Evolutionary conservation across 208 protist genomes (phyloP).

Genomic region (Acanthamoeba culbertsoni): DNA sequence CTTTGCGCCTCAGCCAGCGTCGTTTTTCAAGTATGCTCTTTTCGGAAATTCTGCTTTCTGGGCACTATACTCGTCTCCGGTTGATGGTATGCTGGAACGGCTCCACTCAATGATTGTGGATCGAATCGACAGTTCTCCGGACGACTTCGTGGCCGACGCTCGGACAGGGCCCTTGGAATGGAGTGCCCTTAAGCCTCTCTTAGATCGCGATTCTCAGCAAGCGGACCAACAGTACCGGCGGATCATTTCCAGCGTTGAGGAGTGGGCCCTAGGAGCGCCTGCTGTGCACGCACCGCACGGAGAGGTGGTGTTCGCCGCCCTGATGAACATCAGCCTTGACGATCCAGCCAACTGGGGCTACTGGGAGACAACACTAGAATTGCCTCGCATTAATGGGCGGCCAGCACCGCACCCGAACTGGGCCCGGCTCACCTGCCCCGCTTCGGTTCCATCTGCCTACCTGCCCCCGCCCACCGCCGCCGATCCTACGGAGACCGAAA

Average conservation of each 20-base stretch:
- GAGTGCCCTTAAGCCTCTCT: neutral
- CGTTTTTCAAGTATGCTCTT: conserved; percentile 14
- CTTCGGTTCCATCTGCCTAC: neutral
- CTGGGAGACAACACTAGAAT: conserved; percentile 14
- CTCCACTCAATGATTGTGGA: neutral
- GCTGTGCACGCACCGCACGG: neutral
- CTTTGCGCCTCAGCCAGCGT: neutral
- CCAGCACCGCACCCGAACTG: neutral
- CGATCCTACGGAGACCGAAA: neutral
- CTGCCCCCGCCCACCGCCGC: neutral
- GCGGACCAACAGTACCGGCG: neutral
- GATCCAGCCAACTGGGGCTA: conserved; percentile 55
- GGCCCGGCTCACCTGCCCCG: conserved; percentile 22
- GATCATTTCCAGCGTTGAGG: conserved; percentile 15
- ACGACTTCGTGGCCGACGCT: conserved; percentile 39
- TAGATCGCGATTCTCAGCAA: neutral
- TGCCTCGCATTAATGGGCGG: neutral
- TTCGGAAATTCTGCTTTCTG: conserved; percentile 3
- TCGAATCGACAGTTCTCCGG: neutral
- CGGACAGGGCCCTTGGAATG: neutral
- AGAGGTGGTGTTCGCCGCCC: neutral
- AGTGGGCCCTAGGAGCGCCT: neutral
- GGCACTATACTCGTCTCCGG: neutral
- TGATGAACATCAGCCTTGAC: conserved; percentile 61
- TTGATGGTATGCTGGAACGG: neutral